Evolutionary conservation across 805 yeast genomes (phyloP).

Genomic region (Wickerhamomyces bovis): DNA sequence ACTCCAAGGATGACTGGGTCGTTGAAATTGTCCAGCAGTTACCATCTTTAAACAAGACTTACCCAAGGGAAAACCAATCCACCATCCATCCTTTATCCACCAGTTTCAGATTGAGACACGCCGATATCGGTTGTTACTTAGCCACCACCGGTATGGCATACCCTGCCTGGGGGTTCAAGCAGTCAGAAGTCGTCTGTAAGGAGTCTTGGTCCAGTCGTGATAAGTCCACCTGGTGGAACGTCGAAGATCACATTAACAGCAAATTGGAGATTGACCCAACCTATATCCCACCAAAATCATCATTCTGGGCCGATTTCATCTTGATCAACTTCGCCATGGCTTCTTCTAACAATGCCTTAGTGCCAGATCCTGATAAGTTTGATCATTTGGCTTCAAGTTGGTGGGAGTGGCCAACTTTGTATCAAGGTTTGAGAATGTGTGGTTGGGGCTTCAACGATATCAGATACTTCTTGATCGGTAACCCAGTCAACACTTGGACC

Average conservation of each 20-base stretch:
- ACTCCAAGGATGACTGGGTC: constrained; percentile 84
- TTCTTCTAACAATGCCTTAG: constrained; percentile 75
- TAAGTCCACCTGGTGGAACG: constrained; percentile 85
- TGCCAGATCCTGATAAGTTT: constrained; percentile 68
- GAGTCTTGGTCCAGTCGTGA: constrained; percentile 51
- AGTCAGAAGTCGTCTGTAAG: constrained; percentile 74
- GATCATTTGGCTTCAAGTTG: constrained; percentile 66
- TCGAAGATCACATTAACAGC: constrained; percentile 63
- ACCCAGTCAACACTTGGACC: constrained; percentile 73
- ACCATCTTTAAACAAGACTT: constrained; percentile 28
- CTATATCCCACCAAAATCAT: constrained; percentile 57
- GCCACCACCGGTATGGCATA: constrained; percentile 64
- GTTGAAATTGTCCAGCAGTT: constrained; percentile 70
- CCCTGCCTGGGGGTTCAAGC: constrained; percentile 84
- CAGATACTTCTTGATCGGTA: constrained; percentile 66
- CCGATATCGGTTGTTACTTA: constrained; percentile 63
- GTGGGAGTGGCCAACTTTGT: constrained; percentile 84
- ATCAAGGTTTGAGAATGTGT: constrained; percentile 70
- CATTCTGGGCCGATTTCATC: constrained; percentile 67
- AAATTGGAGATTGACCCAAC: constrained; percentile 48
- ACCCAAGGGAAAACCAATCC: constrained; percentile 41
- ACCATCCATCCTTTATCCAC: constrained; percentile 73
- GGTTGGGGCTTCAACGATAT: constrained; percentile 53
- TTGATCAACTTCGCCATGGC: constrained; percentile 79
- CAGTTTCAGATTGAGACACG: constrained; percentile 61